A percentile compares a stretch with the other conserved stretches of the same genome.
phyloP scores from a whole-genome alignment of 176 grass and related monocot genomes.

The Oropetium thomaeum region DNA sequence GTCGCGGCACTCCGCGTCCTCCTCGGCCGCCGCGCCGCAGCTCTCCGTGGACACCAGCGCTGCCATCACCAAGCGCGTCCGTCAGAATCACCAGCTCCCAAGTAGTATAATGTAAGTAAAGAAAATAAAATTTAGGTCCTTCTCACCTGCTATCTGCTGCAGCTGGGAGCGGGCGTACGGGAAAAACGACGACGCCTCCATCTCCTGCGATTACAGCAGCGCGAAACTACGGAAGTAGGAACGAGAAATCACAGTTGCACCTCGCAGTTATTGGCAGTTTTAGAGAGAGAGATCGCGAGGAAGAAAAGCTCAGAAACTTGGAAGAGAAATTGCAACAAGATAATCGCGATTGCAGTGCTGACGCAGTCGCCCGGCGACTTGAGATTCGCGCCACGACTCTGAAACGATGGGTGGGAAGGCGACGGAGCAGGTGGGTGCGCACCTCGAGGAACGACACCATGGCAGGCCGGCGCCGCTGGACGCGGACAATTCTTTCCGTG shows the following conservation, averaged over 20 bases:
- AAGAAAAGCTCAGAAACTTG: no score
- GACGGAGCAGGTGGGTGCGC: neutral
- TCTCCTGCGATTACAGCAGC: conserved; percentile 6
- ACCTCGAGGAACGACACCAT: conserved; percentile 57
- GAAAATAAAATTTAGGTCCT: neutral
- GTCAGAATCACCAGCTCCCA: no score
- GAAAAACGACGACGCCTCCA: conserved; percentile 25
- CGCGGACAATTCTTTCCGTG: neutral
- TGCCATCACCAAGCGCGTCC: no score
- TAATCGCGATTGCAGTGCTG: neutral
- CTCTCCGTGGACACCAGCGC: conserved; percentile 50
- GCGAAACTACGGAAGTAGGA: no score
- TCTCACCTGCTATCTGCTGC: conserved; percentile 37
- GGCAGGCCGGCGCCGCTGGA: neutral
- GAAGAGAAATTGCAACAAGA: no score
- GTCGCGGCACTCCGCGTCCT: conserved; percentile 50
- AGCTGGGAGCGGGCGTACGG: conserved; percentile 31
- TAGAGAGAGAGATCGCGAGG: no score
- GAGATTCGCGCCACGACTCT: neutral
- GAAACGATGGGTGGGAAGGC: no score
- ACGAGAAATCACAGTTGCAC: no score
- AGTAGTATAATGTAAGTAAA: no score
- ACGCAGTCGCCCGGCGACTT: neutral
- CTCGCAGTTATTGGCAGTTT: no score
- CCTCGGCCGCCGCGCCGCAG: conserved; percentile 28